Conservation (phyloP, 2,329 filamentous ascomycete genomes). For the Alternaria consortialis region DNA sequence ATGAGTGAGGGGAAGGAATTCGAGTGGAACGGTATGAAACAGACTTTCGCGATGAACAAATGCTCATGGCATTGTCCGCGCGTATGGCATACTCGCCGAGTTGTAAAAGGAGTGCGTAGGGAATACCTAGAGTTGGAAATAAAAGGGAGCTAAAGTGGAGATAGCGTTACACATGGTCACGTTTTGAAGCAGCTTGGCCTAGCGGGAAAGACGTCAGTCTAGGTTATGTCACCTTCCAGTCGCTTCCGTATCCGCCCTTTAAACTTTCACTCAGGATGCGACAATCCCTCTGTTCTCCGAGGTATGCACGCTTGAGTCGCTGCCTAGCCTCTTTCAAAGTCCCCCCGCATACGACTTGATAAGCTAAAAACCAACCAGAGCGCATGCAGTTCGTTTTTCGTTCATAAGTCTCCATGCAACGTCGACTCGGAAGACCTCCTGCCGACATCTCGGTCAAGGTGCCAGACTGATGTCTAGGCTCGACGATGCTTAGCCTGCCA, state of each 20-base stretch:
- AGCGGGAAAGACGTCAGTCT: background rate
- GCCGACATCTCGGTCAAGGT: background rate
- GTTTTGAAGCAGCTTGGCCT: background rate
- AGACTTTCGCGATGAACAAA: background rate
- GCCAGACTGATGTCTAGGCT: background rate
- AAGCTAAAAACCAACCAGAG: background rate
- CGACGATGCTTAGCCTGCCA: background rate
- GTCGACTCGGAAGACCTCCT: background rate
- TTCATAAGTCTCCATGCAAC: too few relatives aligned
- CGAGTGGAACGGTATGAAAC: background rate
- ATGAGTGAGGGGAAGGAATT: background rate
- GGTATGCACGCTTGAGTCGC: background rate
- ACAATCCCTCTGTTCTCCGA: background rate
- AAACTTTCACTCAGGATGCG: background rate
- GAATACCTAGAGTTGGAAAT: background rate
- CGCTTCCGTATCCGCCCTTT: background rate
- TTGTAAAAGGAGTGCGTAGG: background rate
- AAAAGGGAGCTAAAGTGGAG: background rate
- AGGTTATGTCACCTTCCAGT: background rate
- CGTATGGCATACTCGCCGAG: background rate
- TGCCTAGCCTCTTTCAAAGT: too few relatives aligned
- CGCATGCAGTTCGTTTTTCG: background rate
- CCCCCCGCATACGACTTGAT: background rate
- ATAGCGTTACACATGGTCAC: constrained; percentile 1
- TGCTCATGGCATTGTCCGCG: too few relatives aligned